These are phyloP conservation scores for Blepharisma japonicum DNA, from an alignment of 73 alveolate species.

Conservation along the genomic window DNA sequence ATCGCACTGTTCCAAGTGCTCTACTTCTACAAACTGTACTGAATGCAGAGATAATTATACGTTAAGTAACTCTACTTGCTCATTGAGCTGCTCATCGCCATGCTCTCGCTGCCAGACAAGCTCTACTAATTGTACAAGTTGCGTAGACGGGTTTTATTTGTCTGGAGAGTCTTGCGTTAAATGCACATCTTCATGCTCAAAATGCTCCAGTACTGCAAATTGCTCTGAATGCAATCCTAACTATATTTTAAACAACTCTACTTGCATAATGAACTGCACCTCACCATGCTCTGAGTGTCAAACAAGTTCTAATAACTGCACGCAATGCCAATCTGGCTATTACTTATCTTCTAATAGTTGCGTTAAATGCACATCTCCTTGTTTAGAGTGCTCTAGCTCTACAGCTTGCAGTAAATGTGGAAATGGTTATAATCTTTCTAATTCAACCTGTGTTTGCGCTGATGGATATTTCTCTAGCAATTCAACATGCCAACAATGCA, in stretches of 20 bases:
- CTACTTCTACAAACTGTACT: neutral
- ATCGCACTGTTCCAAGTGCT: neutral
- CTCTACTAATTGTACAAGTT: neutral
- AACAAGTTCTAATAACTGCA: neutral
- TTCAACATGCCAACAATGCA: neutral
- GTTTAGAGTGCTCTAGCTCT: neutral
- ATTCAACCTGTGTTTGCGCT: neutral
- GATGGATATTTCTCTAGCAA: neutral
- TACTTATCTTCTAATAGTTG: neutral
- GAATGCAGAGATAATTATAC: neutral
- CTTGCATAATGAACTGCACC: neutral
- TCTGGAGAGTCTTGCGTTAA: neutral
- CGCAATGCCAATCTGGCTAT: neutral
- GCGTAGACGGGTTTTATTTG: neutral
- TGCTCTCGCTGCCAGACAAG: neutral
- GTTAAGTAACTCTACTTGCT: neutral
- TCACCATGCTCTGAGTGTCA: neutral
- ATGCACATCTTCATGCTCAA: slow-evolving; percentile 30
- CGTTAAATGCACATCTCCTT: neutral
- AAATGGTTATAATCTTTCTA: neutral
- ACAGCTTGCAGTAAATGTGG: neutral
- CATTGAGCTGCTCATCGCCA: neutral
- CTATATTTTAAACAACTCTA: neutral
- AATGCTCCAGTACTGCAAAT: neutral
- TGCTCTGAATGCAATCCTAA: neutral